Percentiles rank a stretch among this genome's conserved stretches.
phyloP scores from a whole-genome alignment of 1,284 basidiomycete genomes.

The Sporisorium exsertum region DNA sequence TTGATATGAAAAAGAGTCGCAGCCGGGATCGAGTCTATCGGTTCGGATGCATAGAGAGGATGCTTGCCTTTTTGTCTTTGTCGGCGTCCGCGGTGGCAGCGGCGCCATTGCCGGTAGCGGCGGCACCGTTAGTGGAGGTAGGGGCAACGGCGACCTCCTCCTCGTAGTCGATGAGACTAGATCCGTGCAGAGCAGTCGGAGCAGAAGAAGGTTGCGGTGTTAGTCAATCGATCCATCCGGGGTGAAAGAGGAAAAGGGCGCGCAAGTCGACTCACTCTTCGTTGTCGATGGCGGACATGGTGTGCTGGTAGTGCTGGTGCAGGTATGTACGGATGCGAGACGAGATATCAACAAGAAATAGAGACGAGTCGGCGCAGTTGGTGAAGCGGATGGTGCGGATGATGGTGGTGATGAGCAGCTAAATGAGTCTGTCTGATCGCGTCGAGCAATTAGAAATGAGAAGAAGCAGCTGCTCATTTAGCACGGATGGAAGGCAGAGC shows the following conservation, averaged over 20 bases:
- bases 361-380: not conserved
- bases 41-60: slow-evolving; percentile 18
- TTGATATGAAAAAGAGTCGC: slow-evolving; percentile 4
- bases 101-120: slow-evolving; percentile 52
- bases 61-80: slow-evolving; percentile 68
- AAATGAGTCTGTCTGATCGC: slow-evolving; percentile 5
- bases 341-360: slow-evolving; percentile 13
- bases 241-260: slow-evolving; percentile 4
- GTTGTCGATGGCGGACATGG: slow-evolving; percentile 67
- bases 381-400: not conserved
- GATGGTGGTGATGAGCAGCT: slow-evolving; percentile 1
- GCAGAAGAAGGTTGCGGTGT: slow-evolving; percentile 14
- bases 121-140: slow-evolving; percentile 58
- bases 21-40: slow-evolving; percentile 15
- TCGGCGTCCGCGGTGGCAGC: slow-evolving; percentile 57
- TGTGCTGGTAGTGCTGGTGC: slow-evolving; percentile 6
- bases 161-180: slow-evolving; percentile 70
- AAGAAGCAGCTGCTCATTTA: not conserved
- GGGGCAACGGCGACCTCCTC: slow-evolving; percentile 67
- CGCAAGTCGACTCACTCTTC: slow-evolving; percentile 63
- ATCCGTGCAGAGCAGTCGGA: not conserved
- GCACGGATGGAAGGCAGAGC: slow-evolving; percentile 11
- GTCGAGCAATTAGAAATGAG: slow-evolving; percentile 5
- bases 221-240: slow-evolving; percentile 4
- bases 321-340: not conserved